These are phyloP conservation scores for Pseudozyma sp. DNA, from an alignment of 1,284 basidiomycete species.

Conservation along the genomic window DNA sequence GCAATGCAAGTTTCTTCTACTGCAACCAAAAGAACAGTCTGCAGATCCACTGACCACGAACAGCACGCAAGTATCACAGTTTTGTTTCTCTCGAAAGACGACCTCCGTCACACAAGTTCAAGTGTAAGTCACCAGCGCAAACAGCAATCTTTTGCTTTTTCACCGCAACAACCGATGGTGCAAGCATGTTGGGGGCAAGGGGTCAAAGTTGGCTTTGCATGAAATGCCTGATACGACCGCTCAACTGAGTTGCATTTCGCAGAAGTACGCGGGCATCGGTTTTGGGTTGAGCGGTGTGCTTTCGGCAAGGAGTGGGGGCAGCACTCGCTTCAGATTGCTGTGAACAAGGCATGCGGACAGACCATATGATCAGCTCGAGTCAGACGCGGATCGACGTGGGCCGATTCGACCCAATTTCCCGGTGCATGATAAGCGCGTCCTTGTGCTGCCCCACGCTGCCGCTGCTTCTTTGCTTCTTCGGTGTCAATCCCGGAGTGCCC, in stretches of 20 bases:
- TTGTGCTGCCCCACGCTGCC: background rate
- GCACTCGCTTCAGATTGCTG: no score
- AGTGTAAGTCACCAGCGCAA: no score
- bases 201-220: background rate
- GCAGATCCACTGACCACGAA: no score
- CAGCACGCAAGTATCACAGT: no score
- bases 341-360: no score
- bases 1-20: background rate
- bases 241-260: no score
- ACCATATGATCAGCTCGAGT: background rate
- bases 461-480: background rate
- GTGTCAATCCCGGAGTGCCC: background rate
- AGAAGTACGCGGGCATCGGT: slow-evolving; percentile 1
- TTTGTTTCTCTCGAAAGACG: no score
- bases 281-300: slow-evolving; percentile 12
- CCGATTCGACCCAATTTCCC: slow-evolving; percentile 2
- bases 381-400: slow-evolving; percentile 28
- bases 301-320: background rate
- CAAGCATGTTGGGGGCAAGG: no score
- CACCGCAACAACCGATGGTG: no score
- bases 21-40: no score
- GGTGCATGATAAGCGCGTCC: slow-evolving; percentile 7
- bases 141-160: no score
- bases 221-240: slow-evolving; percentile 11
- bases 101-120: no score